Evolutionary conservation across 768 basidiomycete genomes (phyloP), one percentile per base, ranked within the genome.

Genomic region (Boletus fagicola): DNA sequence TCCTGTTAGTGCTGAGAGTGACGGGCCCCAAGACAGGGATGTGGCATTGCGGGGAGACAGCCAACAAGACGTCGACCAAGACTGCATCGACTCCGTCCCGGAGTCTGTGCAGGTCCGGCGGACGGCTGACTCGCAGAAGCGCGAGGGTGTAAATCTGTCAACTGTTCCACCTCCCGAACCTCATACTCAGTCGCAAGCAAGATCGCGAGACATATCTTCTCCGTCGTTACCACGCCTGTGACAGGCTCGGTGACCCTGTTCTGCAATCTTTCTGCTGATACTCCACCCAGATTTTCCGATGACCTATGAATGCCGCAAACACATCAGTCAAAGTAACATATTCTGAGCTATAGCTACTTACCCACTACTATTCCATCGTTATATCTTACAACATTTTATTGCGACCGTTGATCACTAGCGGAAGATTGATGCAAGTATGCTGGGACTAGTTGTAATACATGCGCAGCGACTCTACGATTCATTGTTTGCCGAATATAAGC

Each of bases 351-450:
- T 40, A 6, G 54, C 33, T 58, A 58, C 51, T 54, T 51, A 40
- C 49, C 35, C 35, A 48, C n/a, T 38, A 36, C 4, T 51, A 47
- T 40, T 38, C 33, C 43, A 53, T 18, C 24, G 48, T 45, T 22
- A 62, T 62, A 62, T 53, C 61, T 11, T 63, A 35, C 13, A 31
- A 36, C 11, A 24, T 42, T 49, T 9, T 15, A 47, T 51, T 7
- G 28, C 16, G 15, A 53, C 33, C 26, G 22, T 33, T 49, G 18
- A 40, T 38, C 15, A 26, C 26, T 12, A 20, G 33, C 9, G 3
- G 18, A 50, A 30, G 28, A 16, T 22, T 11, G 28, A 30, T 30
- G 11, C 7, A 18, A 26, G 24, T 10, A 20, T 9, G 38, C 12
- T 30, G 26, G 36, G 24, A 6, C 24, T 33, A 10, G 35, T 2